Conservation (phyloP, 192 early-diverging fungal species). For the Umbelopsis ramanniana region DNA sequence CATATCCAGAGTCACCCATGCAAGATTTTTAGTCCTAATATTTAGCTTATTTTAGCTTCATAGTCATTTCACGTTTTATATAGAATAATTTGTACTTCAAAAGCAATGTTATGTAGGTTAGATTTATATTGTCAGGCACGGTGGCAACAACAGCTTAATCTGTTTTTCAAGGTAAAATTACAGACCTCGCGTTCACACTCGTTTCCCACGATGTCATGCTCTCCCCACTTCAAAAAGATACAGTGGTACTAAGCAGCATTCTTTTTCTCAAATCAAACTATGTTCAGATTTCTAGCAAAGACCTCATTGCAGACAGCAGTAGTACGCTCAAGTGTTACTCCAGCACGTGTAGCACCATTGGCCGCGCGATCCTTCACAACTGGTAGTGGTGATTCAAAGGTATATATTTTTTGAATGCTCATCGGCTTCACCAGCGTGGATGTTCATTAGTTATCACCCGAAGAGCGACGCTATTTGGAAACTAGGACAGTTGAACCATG, state of each 20-base stretch:
- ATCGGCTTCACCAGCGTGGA: background rate
- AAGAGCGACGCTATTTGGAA: conserved; percentile 54
- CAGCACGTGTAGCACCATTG: background rate
- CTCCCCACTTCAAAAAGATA: background rate
- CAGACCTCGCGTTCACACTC: background rate
- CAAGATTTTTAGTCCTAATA: too few relatives aligned
- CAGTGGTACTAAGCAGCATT: background rate
- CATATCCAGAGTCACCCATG: too few relatives aligned
- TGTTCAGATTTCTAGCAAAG: background rate
- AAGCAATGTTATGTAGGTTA: background rate
- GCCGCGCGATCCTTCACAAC: background rate
- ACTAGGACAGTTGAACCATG: conserved; percentile 79
- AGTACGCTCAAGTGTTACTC: background rate
- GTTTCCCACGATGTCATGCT: conserved; percentile 16
- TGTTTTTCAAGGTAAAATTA: background rate
- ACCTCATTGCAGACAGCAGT: background rate
- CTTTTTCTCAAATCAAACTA: background rate
- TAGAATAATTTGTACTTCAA: too few relatives aligned
- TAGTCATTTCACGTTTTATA: too few relatives aligned
- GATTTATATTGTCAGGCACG: background rate
- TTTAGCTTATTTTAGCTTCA: too few relatives aligned
- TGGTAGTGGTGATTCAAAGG: conserved; percentile 2
- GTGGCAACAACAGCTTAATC: too few relatives aligned
- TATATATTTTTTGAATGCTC: background rate
- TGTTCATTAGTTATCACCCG: background rate